Evolutionary conservation across 139 green algal genomes (phyloP).

Genomic region (Micromonas commoda): DNA sequence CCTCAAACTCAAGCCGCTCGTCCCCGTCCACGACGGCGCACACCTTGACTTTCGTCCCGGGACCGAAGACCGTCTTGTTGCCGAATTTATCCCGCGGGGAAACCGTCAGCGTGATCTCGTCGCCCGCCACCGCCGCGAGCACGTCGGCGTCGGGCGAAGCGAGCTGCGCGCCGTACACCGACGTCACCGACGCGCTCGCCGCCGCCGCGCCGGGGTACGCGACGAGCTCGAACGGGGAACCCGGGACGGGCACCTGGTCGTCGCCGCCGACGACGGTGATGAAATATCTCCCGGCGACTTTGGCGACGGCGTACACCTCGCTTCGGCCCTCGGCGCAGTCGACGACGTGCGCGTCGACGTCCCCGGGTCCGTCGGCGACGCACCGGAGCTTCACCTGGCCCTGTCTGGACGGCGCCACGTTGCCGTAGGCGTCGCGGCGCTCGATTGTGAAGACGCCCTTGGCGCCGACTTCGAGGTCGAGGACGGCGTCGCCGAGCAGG

Average conservation of each 20-base stretch:
- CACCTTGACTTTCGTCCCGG: background rate
- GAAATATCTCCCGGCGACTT: conserved; percentile 8
- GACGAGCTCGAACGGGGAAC: conserved; percentile 16
- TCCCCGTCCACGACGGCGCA: background rate
- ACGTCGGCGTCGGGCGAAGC: conserved; percentile 11
- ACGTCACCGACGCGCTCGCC: background rate
- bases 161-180: conserved; percentile 14
- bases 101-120: background rate
- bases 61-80: conserved; percentile 9
- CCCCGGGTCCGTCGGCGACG: conserved; percentile 4
- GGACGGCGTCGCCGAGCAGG: background rate
- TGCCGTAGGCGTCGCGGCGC: conserved; percentile 19
- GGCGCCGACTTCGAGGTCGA: conserved; percentile 6
- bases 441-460: background rate
- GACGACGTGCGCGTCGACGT: background rate
- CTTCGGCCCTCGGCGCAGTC: background rate
- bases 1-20: background rate
- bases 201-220: background rate
- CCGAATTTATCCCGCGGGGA: conserved; percentile 12
- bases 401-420: background rate
- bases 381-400: background rate
- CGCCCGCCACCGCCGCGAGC: background rate
- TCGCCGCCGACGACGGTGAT: conserved; percentile 11
- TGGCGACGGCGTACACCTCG: background rate
- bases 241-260: background rate